Evolutionary conservation across 2,329 filamentous ascomycete species (phyloP), one percentile per base, ranked within the genome.

Genomic region (Raffaelea arxii): DNA sequence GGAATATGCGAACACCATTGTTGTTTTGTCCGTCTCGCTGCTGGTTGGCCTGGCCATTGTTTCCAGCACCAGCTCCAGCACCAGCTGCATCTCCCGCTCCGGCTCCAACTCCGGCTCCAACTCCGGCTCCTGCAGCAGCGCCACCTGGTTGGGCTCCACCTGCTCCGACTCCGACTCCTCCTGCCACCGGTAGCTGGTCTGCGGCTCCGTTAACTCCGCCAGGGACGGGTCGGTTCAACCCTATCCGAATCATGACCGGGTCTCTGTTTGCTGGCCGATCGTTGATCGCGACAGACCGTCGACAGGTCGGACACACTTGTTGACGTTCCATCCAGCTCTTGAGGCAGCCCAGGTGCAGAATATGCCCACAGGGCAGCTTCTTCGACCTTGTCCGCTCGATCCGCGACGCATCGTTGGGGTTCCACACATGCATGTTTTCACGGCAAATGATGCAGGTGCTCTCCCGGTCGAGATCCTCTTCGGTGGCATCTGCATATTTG

Each of bases 361-460:
- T 92, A 59, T 98, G 92, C 4, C 91, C 90, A 64, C 92, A 98
- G 0, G 92, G 92, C 10, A 98, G 75, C 66, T 95, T 97, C 71
- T 98, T 98, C 6, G 92, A 88, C 19, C 92, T 78, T 47, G 86
- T 77, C 46, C 91, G 78, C 59, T 97, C 89, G 49, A 94, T 82
- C 47, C 84, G 74, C n/a, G 78, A 82, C 72, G 54, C 78, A 68
- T 61, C 78, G 66, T 66, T 62, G 5, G 71, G 67, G 48, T 77
- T 65, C 86, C 88, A 95, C 2, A 84, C 80, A 27, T 79, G 78
- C 92, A 98, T 98, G 53, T 94, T 87, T 62, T 98, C 92, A 50
- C 92, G 81, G 64, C 92, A 98, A 46, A 98, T 95, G 56, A 98
- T 98, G 64, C 92, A 98, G 3, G 92, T 94, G 58, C 94, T 88